Conservation (phyloP, 805 yeast genomes). For the Saccharomyces cerevisiae region DNA sequence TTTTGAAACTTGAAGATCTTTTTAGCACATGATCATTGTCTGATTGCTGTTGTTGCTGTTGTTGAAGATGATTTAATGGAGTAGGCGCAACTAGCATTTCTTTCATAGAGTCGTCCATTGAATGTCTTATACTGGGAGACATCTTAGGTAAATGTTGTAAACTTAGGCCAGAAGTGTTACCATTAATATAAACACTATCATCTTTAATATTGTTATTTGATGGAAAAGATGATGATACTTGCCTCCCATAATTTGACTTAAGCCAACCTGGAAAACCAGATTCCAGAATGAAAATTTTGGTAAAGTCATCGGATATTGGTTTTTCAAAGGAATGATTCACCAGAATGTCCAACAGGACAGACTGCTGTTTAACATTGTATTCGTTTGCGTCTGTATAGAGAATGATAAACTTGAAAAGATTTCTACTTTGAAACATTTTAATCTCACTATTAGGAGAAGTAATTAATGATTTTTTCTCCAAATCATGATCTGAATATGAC, state of each 20-base stretch:
- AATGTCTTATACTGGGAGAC: slow-evolving; percentile 9
- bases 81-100: slow-evolving; percentile 16
- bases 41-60: slow-evolving; percentile 14
- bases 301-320: slow-evolving; percentile 13
- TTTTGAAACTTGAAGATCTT: slow-evolving; percentile 20
- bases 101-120: slow-evolving; percentile 18
- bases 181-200: slow-evolving; percentile 16
- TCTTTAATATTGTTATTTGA: slow-evolving; percentile 2
- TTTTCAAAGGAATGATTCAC: slow-evolving; percentile 24
- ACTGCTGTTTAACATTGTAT: slow-evolving; percentile 16
- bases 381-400: slow-evolving; percentile 35
- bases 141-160: slow-evolving; percentile 16
- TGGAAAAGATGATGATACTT: background rate
- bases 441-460: slow-evolving; percentile 52
- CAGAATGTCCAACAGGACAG: slow-evolving; percentile 17
- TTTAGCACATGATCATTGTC: slow-evolving; percentile 1
- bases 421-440: slow-evolving; percentile 43
- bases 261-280: slow-evolving; percentile 25
- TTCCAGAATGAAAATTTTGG: slow-evolving; percentile 15
- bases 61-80: slow-evolving; percentile 6
- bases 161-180: slow-evolving; percentile 17
- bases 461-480: slow-evolving; percentile 53
- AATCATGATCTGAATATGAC: slow-evolving; percentile 50
- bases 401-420: slow-evolving; percentile 53
- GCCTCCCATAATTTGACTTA: slow-evolving; percentile 8